Percentiles rank a stretch among this genome's conserved stretches.
These are phyloP conservation scores for Termitomyces sp. DNA, from an alignment of 768 basidiomycete species.

Conservation along the genomic window DNA sequence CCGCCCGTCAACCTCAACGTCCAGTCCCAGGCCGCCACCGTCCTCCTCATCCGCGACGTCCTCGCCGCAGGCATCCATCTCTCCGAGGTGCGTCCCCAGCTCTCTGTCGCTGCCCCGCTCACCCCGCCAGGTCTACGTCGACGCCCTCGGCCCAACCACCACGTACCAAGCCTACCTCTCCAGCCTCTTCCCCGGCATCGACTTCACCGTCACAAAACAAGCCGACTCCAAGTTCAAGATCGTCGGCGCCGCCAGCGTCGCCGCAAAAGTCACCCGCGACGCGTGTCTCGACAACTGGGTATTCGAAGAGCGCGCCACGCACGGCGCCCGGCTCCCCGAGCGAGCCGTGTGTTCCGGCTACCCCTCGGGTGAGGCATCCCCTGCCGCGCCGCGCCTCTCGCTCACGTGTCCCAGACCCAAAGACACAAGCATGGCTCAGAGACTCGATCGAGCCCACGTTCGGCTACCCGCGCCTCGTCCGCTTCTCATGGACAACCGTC, in stretches of 20 bases:
- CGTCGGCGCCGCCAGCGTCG: constrained; percentile 96
- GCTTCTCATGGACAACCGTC: constrained; percentile 96
- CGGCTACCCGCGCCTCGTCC: constrained; percentile 83
- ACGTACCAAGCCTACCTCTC: constrained; percentile 85
- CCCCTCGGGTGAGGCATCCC: no score
- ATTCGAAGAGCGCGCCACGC: constrained; percentile 49
- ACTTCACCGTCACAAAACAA: constrained; percentile 86
- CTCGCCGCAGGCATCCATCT: constrained; percentile 76
- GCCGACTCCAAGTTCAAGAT: constrained; percentile 97
- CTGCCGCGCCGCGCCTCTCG: no score
- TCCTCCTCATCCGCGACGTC: constrained; percentile 81
- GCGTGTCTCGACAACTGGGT: constrained; percentile 83
- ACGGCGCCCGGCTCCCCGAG: constrained; percentile 23
- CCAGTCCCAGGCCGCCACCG: constrained; percentile 85
- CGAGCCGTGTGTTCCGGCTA: constrained; percentile 73
- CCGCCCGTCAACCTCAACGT: constrained; percentile 84
- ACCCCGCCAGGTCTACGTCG: constrained; percentile 76
- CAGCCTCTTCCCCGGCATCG: constrained; percentile 72
- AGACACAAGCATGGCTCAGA: constrained; percentile 84
- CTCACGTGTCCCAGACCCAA: constrained; percentile 71
- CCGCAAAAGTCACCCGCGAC: constrained; percentile 95
- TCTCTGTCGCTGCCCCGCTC: neutral
- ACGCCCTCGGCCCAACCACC: constrained; percentile 84
- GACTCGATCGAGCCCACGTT: constrained; percentile 78
- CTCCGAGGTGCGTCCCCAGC: constrained; percentile 51